Conservation (phyloP, 2,329 filamentous ascomycete species). For the Fusarium pseudoanthophilum region DNA sequence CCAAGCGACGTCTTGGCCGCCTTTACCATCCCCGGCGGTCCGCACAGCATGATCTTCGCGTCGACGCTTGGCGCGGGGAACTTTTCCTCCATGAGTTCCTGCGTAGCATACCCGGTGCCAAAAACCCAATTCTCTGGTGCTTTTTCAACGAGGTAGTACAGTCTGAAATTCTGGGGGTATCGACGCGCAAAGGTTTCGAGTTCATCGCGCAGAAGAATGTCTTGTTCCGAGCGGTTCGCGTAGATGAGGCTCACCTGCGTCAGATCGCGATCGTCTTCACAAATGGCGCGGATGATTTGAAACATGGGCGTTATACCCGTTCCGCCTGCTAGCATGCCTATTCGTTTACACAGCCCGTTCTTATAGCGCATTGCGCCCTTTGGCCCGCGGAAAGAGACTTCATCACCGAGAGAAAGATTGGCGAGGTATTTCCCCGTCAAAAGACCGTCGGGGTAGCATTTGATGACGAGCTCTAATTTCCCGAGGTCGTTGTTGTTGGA, state of each 20-base stretch:
- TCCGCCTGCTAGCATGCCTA: conserved; percentile 66
- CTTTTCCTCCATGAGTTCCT: conserved; percentile 58
- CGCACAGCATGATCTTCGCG: conserved; percentile 67
- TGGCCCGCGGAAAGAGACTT: conserved; percentile 64
- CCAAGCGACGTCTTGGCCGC: conserved; percentile 63
- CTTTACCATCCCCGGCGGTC: conserved; percentile 69
- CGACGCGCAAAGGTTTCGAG: conserved; percentile 63
- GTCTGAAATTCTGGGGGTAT: conserved; percentile 64
- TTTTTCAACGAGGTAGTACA: conserved; percentile 65
- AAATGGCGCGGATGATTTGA: conserved; percentile 71
- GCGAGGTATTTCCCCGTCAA: conserved; percentile 62
- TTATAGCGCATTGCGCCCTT: conserved; percentile 67
- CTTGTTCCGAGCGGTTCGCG: conserved; percentile 66
- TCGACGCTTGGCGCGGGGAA: conserved; percentile 59
- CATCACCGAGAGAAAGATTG: conserved; percentile 59
- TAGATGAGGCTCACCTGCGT: conserved; percentile 69
- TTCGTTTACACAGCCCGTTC: conserved; percentile 53
- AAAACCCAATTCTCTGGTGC: conserved; percentile 59
- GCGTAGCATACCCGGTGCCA: conserved; percentile 62
- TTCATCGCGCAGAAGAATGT: conserved; percentile 68
- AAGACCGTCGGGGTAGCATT: conserved; percentile 61
- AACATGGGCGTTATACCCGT: conserved; percentile 51
- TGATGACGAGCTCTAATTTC: conserved; percentile 61
- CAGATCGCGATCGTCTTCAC: conserved; percentile 67
- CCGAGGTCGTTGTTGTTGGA: conserved; percentile 63